Evolutionary conservation across 495 filamentous ascomycete genomes (phyloP).

Genomic region (Aspergillus cristatus): DNA sequence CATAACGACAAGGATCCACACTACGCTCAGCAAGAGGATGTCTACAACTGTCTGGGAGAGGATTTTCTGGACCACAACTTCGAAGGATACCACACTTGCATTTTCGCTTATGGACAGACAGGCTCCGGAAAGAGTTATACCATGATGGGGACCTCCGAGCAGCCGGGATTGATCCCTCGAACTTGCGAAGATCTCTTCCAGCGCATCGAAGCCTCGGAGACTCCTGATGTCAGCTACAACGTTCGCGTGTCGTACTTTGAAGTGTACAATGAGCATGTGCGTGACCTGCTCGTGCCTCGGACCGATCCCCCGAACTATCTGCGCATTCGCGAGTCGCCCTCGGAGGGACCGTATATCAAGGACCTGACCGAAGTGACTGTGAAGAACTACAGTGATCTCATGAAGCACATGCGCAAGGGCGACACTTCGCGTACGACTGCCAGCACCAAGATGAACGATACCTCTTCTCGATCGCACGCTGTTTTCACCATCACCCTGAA

Average conservation of each 20-base stretch:
- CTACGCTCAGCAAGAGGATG: conserved; percentile 80
- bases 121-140: conserved; percentile 97
- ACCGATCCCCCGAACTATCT: conserved; percentile 80
- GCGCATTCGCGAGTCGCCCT: conserved; percentile 91
- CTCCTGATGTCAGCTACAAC: conserved; percentile 86
- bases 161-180: conserved; percentile 90
- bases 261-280: conserved; percentile 98
- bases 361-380: conserved; percentile 90
- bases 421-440: conserved; percentile 85
- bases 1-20: conserved; percentile 64
- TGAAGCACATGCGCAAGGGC: conserved; percentile 82
- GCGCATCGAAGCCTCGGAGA: conserved; percentile 75
- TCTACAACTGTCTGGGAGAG: conserved; percentile 90
- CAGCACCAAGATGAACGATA: conserved; percentile 99
- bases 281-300: conserved; percentile 76
- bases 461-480: conserved; percentile 83
- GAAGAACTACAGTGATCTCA: conserved; percentile 69
- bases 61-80: conserved; percentile 99
- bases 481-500: conserved; percentile 98
- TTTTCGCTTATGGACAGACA: conserved; percentile 98
- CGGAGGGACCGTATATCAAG: conserved; percentile 96
- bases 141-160: conserved; percentile 91
- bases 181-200: conserved; percentile 96
- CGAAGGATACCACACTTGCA: conserved; percentile 97
- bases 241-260: conserved; percentile 98